Percentiles rank a stretch among this genome's conserved stretches.
phyloP scores from a whole-genome alignment of 345 rosid species.

The Brassica carinata region DNA sequence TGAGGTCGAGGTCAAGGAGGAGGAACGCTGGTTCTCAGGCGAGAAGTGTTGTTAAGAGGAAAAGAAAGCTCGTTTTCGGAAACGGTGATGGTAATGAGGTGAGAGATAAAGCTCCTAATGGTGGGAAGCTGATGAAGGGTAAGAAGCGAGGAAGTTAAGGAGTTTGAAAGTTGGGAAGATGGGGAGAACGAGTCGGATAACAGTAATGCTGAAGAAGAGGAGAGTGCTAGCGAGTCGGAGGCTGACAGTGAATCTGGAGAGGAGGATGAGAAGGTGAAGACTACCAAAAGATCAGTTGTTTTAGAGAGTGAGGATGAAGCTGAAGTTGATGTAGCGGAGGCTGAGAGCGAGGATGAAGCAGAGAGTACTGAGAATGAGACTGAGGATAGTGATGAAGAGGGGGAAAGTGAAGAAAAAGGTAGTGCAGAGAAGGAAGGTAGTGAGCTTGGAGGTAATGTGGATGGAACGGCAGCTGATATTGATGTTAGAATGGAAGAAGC shows the following conservation, averaged over 20 bases:
- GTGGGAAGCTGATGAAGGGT: slow-evolving; percentile 16
- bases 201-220: slow-evolving; percentile 44
- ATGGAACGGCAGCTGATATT: slow-evolving; percentile 13
- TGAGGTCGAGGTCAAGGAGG: slow-evolving; percentile 53
- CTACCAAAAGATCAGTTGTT: slow-evolving; percentile 26
- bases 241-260: slow-evolving; percentile 42
- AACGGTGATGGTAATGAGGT: slow-evolving; percentile 16
- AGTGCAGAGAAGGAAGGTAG: slow-evolving; percentile 37
- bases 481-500: slow-evolving; percentile 17
- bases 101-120: slow-evolving; percentile 23
- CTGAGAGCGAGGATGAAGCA: slow-evolving; percentile 33
- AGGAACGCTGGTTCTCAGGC: slow-evolving; percentile 33
- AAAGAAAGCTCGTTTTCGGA: slow-evolving; percentile 61
- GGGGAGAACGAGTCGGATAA: slow-evolving; percentile 39
- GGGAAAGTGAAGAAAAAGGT: slow-evolving; percentile 27
- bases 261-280: slow-evolving; percentile 38
- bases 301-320: slow-evolving; percentile 39
- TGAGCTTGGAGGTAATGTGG: slow-evolving; percentile 30
- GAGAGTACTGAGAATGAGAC: slow-evolving; percentile 28
- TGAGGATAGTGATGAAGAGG: slow-evolving; percentile 35
- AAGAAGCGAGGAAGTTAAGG: slow-evolving; percentile 5
- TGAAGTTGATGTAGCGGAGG: slow-evolving; percentile 29
- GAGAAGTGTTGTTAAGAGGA: slow-evolving; percentile 41
- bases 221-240: slow-evolving; percentile 34
- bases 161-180: slow-evolving; percentile 36